phyloP scores from a whole-genome alignment of 106 monocot genomes.

The Amphibolis antarctica region DNA sequence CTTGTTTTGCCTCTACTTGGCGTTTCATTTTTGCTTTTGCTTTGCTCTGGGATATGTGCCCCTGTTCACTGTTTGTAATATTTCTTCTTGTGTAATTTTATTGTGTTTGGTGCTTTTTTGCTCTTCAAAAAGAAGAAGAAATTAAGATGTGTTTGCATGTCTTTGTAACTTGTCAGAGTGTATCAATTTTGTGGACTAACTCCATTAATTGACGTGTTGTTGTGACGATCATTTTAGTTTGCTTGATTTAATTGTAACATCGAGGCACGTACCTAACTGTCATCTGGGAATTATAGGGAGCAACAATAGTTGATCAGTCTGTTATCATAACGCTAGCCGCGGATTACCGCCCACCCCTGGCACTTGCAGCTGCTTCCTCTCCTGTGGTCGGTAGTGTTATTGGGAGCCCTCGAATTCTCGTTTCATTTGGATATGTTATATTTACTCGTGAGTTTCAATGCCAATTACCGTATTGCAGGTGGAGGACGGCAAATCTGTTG shows the following conservation, averaged over 20 bases:
- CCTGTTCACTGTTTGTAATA: too few species aligned
- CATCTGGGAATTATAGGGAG: constrained; percentile 71
- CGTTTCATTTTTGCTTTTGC: too few species aligned
- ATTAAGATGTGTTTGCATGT: too few species aligned
- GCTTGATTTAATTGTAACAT: background rate
- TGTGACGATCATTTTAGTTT: background rate
- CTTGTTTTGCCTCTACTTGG: too few species aligned
- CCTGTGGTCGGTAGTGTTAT: constrained; percentile 13
- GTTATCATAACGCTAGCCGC: constrained; percentile 54
- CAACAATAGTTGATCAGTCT: constrained; percentile 84
- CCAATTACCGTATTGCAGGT: constrained; percentile 12
- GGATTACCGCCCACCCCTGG: constrained; percentile 57
- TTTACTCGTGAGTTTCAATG: background rate
- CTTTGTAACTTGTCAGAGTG: too few species aligned
- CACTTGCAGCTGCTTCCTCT: constrained; percentile 16
- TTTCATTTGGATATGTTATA: background rate
- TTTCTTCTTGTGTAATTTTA: too few species aligned
- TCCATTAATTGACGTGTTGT: background rate
- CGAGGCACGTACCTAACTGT: constrained; percentile 1
- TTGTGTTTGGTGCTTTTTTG: too few species aligned
- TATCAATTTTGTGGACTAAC: background rate
- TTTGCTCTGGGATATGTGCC: too few species aligned
- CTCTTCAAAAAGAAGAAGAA: too few species aligned
- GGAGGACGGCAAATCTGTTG: constrained; percentile 13
- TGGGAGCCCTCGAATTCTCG: background rate